Evolutionary conservation across 2,329 filamentous ascomycete genomes (phyloP).

Genomic region (Aspergillus terreus): DNA sequence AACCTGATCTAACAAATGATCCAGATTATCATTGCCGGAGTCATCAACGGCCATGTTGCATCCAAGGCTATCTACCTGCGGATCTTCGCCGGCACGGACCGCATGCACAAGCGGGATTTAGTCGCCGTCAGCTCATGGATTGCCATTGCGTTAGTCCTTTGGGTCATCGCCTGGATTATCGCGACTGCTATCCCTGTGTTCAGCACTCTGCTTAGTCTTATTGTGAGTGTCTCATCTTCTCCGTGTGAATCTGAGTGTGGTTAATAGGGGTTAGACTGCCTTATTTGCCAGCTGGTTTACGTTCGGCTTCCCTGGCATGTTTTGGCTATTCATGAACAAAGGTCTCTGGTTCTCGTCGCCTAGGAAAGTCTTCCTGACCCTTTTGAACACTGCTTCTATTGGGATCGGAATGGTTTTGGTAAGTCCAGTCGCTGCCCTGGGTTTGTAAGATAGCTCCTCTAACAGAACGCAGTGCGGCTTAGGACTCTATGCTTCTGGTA

Average conservation of each 20-base stretch:
- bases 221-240: conserved; percentile 31
- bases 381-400: conserved; percentile 23
- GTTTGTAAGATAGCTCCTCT: background rate
- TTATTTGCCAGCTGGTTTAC: conserved; percentile 68
- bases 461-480: conserved; percentile 23
- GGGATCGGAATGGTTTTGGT: conserved; percentile 21
- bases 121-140: conserved; percentile 57
- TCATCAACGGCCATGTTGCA: conserved; percentile 66
- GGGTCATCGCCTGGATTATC: conserved; percentile 63
- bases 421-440: conserved; percentile 1
- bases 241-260: background rate
- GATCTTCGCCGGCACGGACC: conserved; percentile 58
- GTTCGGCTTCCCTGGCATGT: conserved; percentile 35
- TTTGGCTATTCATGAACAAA: conserved; percentile 37
- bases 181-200: conserved; percentile 68
- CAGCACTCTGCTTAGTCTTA: conserved; percentile 61
- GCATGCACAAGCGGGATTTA: conserved; percentile 50
- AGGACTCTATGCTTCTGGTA: conserved; percentile 34
- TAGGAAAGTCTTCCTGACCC: conserved; percentile 26
- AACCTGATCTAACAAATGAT: background rate
- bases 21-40: conserved; percentile 65
- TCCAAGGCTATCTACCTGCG: conserved; percentile 64
- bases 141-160: conserved; percentile 52
- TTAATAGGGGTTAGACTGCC: conserved; percentile 36
- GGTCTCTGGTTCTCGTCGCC: conserved; percentile 28